phyloP scores from a whole-genome alignment of 768 basidiomycete species.

The Hydnomerulius pinastri region DNA sequence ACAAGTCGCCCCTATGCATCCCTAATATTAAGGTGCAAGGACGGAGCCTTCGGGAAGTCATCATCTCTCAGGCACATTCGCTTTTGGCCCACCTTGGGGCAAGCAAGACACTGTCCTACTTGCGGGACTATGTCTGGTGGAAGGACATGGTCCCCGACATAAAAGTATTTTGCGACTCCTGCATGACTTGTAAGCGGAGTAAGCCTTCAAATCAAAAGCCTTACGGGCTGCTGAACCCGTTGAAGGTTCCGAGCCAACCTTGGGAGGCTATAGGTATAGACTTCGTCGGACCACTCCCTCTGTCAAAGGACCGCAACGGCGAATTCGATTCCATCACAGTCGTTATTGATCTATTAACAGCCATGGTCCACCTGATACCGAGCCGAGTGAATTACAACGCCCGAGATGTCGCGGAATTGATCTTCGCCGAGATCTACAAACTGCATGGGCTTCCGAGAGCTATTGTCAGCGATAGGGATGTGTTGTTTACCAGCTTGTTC shows the following conservation, averaged over 20 bases:
- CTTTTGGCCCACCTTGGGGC: constrained; percentile 40
- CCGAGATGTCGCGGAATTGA: constrained; percentile 34
- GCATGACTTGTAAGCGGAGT: constrained; percentile 20
- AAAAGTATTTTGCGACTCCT: constrained; percentile 22
- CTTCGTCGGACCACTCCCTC: constrained; percentile 40
- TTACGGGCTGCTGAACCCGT: constrained; percentile 26
- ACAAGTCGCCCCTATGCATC: constrained; percentile 22
- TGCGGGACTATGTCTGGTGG: constrained; percentile 43
- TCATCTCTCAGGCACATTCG: constrained; percentile 41
- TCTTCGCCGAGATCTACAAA: constrained; percentile 38
- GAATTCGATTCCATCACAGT: constrained; percentile 29
- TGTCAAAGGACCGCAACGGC: constrained; percentile 2
- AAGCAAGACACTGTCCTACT: constrained; percentile 34
- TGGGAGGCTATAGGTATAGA: constrained; percentile 43
- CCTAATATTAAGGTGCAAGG: constrained; percentile 15
- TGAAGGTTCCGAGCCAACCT: constrained; percentile 28
- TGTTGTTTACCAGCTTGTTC: constrained; percentile 26
- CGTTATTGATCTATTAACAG: constrained; percentile 16
- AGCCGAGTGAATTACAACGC: constrained; percentile 29
- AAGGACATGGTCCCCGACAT: constrained; percentile 34
- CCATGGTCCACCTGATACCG: constrained; percentile 27
- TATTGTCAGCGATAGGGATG: constrained; percentile 27
- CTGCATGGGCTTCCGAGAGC: constrained; percentile 13
- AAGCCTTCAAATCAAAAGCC: constrained; percentile 28
- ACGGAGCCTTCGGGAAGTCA: constrained; percentile 26